Evolutionary conservation across 805 yeast genomes (phyloP), one percentile per base, ranked within the genome.

Genomic region (Candida michaelii): DNA sequence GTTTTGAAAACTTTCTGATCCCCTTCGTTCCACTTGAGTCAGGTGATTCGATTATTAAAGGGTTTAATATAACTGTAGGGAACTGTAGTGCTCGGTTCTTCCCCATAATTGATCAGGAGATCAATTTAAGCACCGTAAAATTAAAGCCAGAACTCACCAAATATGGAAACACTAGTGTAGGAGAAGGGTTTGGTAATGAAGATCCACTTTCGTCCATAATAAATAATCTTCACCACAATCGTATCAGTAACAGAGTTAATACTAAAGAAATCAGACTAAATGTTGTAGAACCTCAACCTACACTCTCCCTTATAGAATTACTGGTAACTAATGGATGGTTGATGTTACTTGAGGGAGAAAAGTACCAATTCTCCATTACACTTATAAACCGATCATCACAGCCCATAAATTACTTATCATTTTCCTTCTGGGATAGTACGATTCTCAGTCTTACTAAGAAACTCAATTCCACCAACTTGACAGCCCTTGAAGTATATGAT

Each of bases 331-430:
- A 81, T 50, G 79, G 80, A 3, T 82, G 87, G 80, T 53, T 83
- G 3, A 83, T 87, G 88, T 61, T 88, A 12, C 61, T 89, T 10
- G 95, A 88, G 55, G 96, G 96, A 7, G 93, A 89, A 52, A 65
- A 69, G 30, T 71, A 69, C 39, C 48, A 56, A 1, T 77, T 85
- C 45, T 63, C 71, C 1, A 58, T 87, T 4, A 58, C 62, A 1
- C 60, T 89, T 24, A 71, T 74, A 36, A 88, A 89, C 57, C 68
- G 74, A 14, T 81, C 91, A 0, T 55, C 62, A 4, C 80, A 82
- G 3, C 54, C 71, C 0, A 79, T 84, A 33, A 77, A 81, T 42
- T 70, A 74, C 38, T 51, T 88, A 25, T 71, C 80, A 3, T 81
- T 85, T 47, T 75, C 80, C 5, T 81, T 82, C 50, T 69, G 79